Percentiles rank a stretch among this genome's conserved stretches.
phyloP scores from a whole-genome alignment of 148 eudicot species.

The Chenopodium berlandieri region DNA sequence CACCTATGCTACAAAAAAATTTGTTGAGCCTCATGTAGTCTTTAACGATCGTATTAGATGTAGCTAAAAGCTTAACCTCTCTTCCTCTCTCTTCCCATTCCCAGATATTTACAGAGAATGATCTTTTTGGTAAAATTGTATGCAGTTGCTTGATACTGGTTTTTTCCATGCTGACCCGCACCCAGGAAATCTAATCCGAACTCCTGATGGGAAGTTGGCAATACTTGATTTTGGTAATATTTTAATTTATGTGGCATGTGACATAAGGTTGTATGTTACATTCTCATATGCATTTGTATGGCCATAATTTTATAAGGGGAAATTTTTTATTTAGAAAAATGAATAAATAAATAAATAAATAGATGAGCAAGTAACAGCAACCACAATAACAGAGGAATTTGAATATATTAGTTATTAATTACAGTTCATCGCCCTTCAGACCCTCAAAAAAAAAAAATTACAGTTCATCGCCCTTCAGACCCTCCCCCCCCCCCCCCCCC shows the following conservation, averaged over 20 bases:
- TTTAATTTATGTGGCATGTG: neutral
- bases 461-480: no score
- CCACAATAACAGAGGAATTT: no score
- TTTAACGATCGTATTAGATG: neutral
- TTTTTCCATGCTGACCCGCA: constrained; percentile 99
- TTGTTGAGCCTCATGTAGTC: neutral
- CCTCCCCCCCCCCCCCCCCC: neutral
- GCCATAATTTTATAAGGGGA: neutral
- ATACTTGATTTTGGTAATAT: constrained; percentile 92
- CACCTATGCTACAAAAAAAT: neutral
- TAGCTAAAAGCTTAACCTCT: neutral
- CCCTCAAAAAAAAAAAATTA: no score
- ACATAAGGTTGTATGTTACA: neutral
- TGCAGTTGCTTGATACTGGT: constrained; percentile 97
- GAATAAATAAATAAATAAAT: no score
- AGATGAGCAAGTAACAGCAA: no score
- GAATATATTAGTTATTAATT: no score
- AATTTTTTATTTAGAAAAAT: no score
- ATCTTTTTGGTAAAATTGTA: constrained; percentile 24
- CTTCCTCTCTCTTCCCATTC: neutral
- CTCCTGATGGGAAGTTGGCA: constrained; percentile 94
- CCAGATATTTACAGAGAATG: neutral
- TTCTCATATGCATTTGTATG: constrained; percentile 1
- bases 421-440: no score
- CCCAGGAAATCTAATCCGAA: constrained; percentile 96